Conservation (phyloP, 805 yeast genomes). For the Alloascoidea africana region DNA sequence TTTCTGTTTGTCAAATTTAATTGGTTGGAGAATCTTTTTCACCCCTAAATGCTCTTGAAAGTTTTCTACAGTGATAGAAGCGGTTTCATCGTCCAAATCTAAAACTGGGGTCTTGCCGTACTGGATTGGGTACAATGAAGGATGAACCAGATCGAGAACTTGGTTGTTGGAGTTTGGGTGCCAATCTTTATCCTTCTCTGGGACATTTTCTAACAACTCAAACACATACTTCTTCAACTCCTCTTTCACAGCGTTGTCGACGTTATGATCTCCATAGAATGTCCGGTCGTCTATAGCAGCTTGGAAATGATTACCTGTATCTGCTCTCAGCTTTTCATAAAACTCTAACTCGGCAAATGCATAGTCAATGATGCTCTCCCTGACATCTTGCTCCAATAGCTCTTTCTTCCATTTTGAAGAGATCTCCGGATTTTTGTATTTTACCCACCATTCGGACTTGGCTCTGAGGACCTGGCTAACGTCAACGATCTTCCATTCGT, state of each 20-base stretch:
- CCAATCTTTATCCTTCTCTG: constrained; percentile 15
- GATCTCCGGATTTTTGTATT: constrained; percentile 13
- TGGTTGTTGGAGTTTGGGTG: constrained; percentile 23
- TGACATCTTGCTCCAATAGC: constrained; percentile 4
- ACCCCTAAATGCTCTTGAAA: not conserved
- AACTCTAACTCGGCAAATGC: constrained; percentile 19
- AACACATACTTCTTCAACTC: constrained; percentile 7
- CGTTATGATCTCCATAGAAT: constrained; percentile 11
- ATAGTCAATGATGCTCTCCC: constrained; percentile 14
- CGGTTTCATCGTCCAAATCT: not conserved
- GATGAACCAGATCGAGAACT: constrained; percentile 25
- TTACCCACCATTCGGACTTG: constrained; percentile 18
- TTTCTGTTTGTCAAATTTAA: not conserved
- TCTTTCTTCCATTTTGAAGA: constrained; percentile 17
- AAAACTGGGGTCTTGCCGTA: constrained; percentile 17
- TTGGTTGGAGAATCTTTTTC: constrained; percentile 1
- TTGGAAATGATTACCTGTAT: constrained; percentile 8
- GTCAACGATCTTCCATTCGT: constrained; percentile 3
- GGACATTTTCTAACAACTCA: constrained; percentile 8
- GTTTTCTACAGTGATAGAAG: not conserved
- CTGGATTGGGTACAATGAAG: constrained; percentile 22
- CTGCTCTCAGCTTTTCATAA: constrained; percentile 11
- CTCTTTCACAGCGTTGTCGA: constrained; percentile 7
- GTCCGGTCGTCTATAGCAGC: constrained; percentile 12
- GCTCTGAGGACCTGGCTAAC: constrained; percentile 9